phyloP scores from a whole-genome alignment of 2,329 filamentous ascomycete genomes.

The Tolypocladium cylindrosporum region DNA sequence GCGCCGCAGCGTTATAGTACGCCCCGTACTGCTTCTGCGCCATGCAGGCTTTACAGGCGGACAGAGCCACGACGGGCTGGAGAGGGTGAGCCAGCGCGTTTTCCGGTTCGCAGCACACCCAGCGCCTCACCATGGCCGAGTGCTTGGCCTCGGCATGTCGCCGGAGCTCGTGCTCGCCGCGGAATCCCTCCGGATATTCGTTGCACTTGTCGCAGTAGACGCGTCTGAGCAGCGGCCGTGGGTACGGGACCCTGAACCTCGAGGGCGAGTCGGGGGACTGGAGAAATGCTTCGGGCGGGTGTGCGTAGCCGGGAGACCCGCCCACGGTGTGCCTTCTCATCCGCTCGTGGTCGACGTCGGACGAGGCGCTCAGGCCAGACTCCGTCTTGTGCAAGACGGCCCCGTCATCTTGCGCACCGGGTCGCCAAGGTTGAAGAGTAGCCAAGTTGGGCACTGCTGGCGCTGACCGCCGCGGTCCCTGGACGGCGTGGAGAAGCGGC shows the following conservation, averaged over 20 bases:
- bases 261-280: constrained; percentile 31
- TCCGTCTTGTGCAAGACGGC: neutral
- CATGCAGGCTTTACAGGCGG: constrained; percentile 46
- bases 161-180: constrained; percentile 77
- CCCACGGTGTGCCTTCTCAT: constrained; percentile 34
- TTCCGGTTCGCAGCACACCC: constrained; percentile 45
- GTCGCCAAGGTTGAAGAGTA: constrained; percentile 4
- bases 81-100: constrained; percentile 21
- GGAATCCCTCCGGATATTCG: constrained; percentile 76
- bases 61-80: constrained; percentile 40
- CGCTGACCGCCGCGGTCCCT: constrained; percentile 4
- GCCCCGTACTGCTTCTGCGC: constrained; percentile 47
- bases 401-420: constrained; percentile 7
- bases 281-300: constrained; percentile 26
- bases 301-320: constrained; percentile 32
- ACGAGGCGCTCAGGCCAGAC: neutral
- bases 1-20: constrained; percentile 51
- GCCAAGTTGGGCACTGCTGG: neutral
- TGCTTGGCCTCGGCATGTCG: constrained; percentile 55
- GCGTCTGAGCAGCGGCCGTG: constrained; percentile 53
- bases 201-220: constrained; percentile 71
- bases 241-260: constrained; percentile 31
- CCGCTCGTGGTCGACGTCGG: constrained; percentile 8
- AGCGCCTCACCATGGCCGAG: constrained; percentile 42
- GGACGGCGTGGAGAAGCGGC: constrained; percentile 1